phyloP scores from a whole-genome alignment of 2,329 filamentous ascomycete species.

The Penicillium rolfsii region DNA sequence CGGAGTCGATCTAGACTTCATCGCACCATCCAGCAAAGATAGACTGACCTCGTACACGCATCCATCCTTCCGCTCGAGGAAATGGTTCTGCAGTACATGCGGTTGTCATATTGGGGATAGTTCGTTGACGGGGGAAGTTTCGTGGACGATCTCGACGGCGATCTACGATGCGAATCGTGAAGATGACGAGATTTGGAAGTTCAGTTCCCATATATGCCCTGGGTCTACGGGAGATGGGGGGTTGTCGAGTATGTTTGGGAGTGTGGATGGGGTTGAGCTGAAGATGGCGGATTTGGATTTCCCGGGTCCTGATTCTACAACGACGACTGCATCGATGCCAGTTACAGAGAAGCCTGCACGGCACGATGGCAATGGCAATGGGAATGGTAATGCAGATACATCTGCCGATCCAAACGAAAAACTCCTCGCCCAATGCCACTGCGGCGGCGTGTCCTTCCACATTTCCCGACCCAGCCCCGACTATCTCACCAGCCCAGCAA shows the following conservation, averaged over 20 bases:
- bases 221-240: conserved; percentile 24
- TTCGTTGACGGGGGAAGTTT: conserved; percentile 5
- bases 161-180: conserved; percentile 28
- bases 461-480: conserved; percentile 43
- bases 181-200: conserved; percentile 24
- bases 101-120: conserved; percentile 42
- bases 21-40: conserved; percentile 24
- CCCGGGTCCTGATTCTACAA: not conserved
- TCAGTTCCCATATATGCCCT: conserved; percentile 26
- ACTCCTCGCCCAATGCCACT: conserved; percentile 50
- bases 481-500: conserved; percentile 32
- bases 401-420: conserved; percentile 5
- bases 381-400: not conserved
- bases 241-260: conserved; percentile 21
- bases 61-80: conserved; percentile 31
- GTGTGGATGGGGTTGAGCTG: conserved; percentile 22
- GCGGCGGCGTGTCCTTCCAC: conserved; percentile 48
- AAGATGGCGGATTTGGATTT: conserved; percentile 16
- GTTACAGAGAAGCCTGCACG: not conserved
- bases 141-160: conserved; percentile 30
- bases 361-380: not conserved
- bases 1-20: conserved; percentile 28
- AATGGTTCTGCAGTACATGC: conserved; percentile 51
- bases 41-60: conserved; percentile 37
- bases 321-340: not conserved